A percentile compares a stretch with the other conserved stretches of the same genome.
These are phyloP conservation scores for Penicillium canescens DNA, from an alignment of 495 filamentous ascomycete genomes.

Conservation along the genomic window DNA sequence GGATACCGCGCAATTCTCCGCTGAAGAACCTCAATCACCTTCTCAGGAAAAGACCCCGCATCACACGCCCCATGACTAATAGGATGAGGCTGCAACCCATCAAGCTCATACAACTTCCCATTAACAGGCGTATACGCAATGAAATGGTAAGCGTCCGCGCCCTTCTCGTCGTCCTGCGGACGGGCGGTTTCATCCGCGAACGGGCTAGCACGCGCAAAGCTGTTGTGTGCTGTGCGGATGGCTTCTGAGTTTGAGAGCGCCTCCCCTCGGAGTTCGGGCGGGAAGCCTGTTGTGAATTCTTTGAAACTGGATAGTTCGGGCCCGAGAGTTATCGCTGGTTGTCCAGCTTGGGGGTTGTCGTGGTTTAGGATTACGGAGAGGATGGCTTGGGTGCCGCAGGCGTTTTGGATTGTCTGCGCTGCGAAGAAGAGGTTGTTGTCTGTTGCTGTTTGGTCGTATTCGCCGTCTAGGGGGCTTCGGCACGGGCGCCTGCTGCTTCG, in stretches of 20 bases:
- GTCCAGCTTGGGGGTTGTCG: slow-evolving; percentile 35
- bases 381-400: slow-evolving; percentile 95
- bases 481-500: slow-evolving; percentile 60
- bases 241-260: slow-evolving; percentile 71
- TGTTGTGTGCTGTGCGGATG: slow-evolving; percentile 91
- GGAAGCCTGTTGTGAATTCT: slow-evolving; percentile 87
- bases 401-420: slow-evolving; percentile 97
- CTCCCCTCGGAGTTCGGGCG: slow-evolving; percentile 72
- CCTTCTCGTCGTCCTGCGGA: slow-evolving; percentile 52
- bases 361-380: slow-evolving; percentile 92
- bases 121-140: slow-evolving; percentile 88
- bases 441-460: slow-evolving; percentile 68
- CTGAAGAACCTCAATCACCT: slow-evolving; percentile 84
- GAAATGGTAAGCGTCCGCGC: slow-evolving; percentile 90
- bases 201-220: slow-evolving; percentile 82
- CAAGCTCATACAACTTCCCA: slow-evolving; percentile 85
- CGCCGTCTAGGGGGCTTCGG: slow-evolving; percentile 68
- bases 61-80: slow-evolving; percentile 81
- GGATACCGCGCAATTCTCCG: slow-evolving; percentile 84
- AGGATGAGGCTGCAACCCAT: slow-evolving; percentile 89
- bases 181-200: slow-evolving; percentile 87
- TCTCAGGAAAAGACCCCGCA: slow-evolving; percentile 69
- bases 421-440: slow-evolving; percentile 88
- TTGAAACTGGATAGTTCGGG: slow-evolving; percentile 72
- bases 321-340: slow-evolving; percentile 47